phyloP scores from a whole-genome alignment of 2,329 filamentous ascomycete genomes.

The Xylariaceae sp. region DNA sequence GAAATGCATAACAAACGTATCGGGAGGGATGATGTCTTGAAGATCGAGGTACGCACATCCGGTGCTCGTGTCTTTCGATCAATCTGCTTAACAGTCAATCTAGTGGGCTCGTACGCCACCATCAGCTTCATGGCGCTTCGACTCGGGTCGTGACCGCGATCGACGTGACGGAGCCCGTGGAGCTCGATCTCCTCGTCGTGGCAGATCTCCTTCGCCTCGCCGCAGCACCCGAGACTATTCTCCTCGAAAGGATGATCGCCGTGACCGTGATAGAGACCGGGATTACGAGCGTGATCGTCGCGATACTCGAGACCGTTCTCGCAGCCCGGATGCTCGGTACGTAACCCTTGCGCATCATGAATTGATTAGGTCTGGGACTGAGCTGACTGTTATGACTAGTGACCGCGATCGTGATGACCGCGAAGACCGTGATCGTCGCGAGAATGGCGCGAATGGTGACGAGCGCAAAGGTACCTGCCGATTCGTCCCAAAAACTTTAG shows the following conservation, averaged over 20 bases:
- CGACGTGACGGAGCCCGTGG: conserved; percentile 47
- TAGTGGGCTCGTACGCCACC: conserved; percentile 98
- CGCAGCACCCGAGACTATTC: conserved; percentile 74
- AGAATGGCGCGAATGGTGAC: conserved; percentile 76
- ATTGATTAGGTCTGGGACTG: not conserved
- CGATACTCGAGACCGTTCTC: conserved; percentile 58
- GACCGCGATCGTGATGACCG: conserved; percentile 59
- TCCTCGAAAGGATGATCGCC: conserved; percentile 81
- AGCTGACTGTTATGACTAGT: conserved; percentile 23
- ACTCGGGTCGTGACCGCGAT: conserved; percentile 76
- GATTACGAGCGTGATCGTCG: conserved; percentile 48
- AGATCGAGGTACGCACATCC: conserved; percentile 76
- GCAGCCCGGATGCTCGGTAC: conserved; percentile 54
- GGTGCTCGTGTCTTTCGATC: not conserved
- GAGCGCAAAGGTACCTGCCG: conserved; percentile 71
- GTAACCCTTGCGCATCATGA: not conserved
- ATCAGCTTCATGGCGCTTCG: conserved; percentile 97
- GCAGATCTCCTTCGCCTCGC: conserved; percentile 73
- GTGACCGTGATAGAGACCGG: conserved; percentile 66
- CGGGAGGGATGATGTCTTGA: conserved; percentile 87
- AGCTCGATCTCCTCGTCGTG: conserved; percentile 58
- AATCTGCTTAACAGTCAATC: conserved; percentile 16
- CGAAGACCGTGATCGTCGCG: conserved; percentile 67
- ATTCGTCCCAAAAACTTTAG: conserved; percentile 4
- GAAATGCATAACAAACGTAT: conserved; percentile 99